phyloP scores from a whole-genome alignment of 176 grass and related monocot genomes.

The Zoysia pacifica region DNA sequence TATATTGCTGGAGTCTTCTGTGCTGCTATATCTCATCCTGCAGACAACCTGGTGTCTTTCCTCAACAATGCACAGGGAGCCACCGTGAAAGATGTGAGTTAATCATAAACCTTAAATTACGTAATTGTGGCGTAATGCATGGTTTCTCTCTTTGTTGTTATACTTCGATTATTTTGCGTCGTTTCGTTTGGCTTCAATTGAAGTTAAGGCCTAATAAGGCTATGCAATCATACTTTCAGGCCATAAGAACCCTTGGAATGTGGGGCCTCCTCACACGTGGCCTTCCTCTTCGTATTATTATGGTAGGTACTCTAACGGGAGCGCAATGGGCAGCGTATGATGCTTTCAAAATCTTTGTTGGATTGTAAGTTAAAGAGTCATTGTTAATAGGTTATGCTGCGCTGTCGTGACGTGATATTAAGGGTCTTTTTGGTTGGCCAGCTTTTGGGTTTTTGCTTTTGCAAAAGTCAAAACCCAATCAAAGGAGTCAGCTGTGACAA shows the following conservation, averaged over 20 bases:
- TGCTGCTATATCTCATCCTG: conserved; percentile 81
- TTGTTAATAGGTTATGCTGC: conserved; percentile 1
- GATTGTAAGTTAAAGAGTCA: conserved; percentile 57
- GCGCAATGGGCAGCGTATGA: conserved; percentile 83
- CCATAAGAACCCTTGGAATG: conserved; percentile 71
- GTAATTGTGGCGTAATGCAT: neutral
- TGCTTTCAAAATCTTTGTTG: conserved; percentile 73
- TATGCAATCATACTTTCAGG: conserved; percentile 44
- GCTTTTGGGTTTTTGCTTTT: no score
- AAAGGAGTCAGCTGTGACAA: no score
- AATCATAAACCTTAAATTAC: neutral
- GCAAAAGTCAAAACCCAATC: no score
- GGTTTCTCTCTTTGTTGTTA: neutral
- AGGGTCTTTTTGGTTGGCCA: no score
- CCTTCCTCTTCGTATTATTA: conserved; percentile 81
- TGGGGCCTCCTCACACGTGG: conserved; percentile 83
- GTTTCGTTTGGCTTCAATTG: neutral
- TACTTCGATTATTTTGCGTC: neutral
- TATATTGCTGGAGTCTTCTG: conserved; percentile 84
- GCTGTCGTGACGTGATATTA: neutral
- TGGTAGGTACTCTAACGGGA: conserved; percentile 83
- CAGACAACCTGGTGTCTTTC: conserved; percentile 92
- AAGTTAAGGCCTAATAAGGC: neutral
- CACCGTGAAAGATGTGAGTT: conserved; percentile 64
- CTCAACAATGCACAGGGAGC: conserved; percentile 79